Base-by-base conservation (phyloP, 371 early-diverging fungal genomes). In the Actinomucor elegans region DNA sequence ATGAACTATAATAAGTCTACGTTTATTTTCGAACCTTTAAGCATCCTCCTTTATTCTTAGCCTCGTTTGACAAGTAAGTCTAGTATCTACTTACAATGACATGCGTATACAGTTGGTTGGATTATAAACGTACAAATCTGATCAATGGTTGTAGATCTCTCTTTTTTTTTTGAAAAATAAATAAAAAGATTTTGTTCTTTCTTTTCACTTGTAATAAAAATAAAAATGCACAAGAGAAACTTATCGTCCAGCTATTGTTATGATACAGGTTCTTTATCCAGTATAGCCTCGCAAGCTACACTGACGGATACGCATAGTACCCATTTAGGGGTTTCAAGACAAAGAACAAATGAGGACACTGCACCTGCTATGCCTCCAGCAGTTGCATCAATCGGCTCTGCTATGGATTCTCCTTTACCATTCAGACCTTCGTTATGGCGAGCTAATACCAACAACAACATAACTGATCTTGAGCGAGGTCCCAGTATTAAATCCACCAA, bases 271-370 rank as follows among this genome's bases (percentile, higher is more conserved):
- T 53, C 70, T 7, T 48, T 53, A 29, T 54, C 58, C 10, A 65
- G 65, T 42, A 28, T 67, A 6, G 65, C 59, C 32, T 67, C 67
- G 15, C 67, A 67, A 42, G 51, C 54, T 14, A 66, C 71, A 17
- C 38, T 65, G 35, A 70, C 71, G 11, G 70, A 69, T 20, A 53
- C 14, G 17, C 38, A 50, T 6, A 27, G 28, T n/a, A 26, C 32
- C 21, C 14, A 24, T 12, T 24, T 24, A 14, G 14, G 41, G n/a
- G 24, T 41, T n/a, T 24, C 41, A n/a, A 23, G 26, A 23, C 41
- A 50, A 40, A 37, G 29, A 29, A 28, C 50, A 2, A 35, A 14
- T 8, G 37, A 27, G 12, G 35, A 35, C 17, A 14, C 20, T 40
- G 17, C 34, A n/a, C 21, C 46, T 17, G 12, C 17, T 29, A 42